phyloP scores from a whole-genome alignment of 2,329 filamentous ascomycete species.

The Coniochaeta pulveracea region DNA sequence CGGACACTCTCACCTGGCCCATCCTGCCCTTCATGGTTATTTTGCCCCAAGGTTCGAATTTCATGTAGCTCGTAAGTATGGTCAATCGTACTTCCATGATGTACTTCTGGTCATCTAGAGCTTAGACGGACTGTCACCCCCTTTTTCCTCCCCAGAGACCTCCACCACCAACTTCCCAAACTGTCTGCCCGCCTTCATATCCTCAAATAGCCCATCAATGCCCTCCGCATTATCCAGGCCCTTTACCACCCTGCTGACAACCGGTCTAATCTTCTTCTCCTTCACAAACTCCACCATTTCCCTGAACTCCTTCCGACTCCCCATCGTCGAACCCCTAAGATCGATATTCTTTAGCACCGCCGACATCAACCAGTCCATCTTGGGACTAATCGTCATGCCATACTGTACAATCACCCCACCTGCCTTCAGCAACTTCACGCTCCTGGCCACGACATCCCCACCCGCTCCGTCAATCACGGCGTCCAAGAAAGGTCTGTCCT shows the following conservation, averaged over 20 bases:
- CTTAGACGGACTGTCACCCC: too few species aligned
- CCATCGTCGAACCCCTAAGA: constrained; percentile 80
- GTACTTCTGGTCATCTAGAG: too few species aligned
- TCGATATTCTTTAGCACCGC: constrained; percentile 84
- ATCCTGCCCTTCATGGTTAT: too few species aligned
- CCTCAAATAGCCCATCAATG: constrained; percentile 75
- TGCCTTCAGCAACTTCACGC: constrained; percentile 57
- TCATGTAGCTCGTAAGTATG: too few species aligned
- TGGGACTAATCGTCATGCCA: constrained; percentile 80
- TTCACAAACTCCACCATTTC: constrained; percentile 82
- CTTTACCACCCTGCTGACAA: constrained; percentile 64
- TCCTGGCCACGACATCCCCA: constrained; percentile 66
- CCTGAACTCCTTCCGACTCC: constrained; percentile 76
- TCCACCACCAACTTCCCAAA: constrained; percentile 90
- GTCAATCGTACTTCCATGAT: too few species aligned
- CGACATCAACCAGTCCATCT: constrained; percentile 77
- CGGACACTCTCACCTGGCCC: too few species aligned
- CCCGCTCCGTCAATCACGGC: constrained; percentile 86
- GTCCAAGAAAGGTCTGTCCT: constrained; percentile 60
- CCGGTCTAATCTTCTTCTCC: constrained; percentile 59
- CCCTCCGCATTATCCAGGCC: constrained; percentile 65
- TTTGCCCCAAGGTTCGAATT: too few species aligned
- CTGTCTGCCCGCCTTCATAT: constrained; percentile 76
- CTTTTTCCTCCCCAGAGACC: too few species aligned
- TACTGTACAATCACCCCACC: constrained; percentile 81